These are phyloP conservation scores for Cryptococcus maquisensis DNA, from an alignment of 1,284 basidiomycete species.

Conservation along the genomic window DNA sequence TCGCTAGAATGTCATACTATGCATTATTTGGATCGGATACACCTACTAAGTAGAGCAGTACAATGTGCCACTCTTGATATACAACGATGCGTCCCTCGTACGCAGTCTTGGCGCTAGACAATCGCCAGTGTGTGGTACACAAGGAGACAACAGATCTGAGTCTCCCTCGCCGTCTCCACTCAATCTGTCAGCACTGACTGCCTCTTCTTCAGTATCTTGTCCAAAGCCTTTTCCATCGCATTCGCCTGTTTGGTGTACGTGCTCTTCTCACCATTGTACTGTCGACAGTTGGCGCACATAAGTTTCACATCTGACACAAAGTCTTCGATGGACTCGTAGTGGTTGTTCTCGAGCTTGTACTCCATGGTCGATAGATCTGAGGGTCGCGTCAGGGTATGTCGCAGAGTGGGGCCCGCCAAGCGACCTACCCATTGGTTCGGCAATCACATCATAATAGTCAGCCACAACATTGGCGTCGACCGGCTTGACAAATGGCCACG, in stretches of 20 bases:
- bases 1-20: too few relatives aligned
- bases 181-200: slow-evolving; percentile 15
- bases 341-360: slow-evolving; percentile 74
- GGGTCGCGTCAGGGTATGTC: not conserved
- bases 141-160: too few relatives aligned
- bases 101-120: not conserved
- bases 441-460: slow-evolving; percentile 90
- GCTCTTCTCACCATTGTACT: slow-evolving; percentile 81
- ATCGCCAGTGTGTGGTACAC: not conserved
- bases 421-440: slow-evolving; percentile 83
- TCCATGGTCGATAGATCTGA: slow-evolving; percentile 90
- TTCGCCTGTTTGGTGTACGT: slow-evolving; percentile 83
- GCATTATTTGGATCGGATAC: too few relatives aligned
- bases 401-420: not conserved
- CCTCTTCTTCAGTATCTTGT: slow-evolving; percentile 49
- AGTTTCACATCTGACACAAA: slow-evolving; percentile 78
- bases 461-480: slow-evolving; percentile 78
- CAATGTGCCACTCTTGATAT: too few relatives aligned
- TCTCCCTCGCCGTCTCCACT: not conserved
- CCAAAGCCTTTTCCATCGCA: slow-evolving; percentile 62
- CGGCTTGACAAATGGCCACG: slow-evolving; percentile 65
- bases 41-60: too few relatives aligned
- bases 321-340: slow-evolving; percentile 69
- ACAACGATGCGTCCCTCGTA: not conserved
- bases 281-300: slow-evolving; percentile 86